Conservation (phyloP, 441 rosid genomes). For the Populus hybrid region DNA sequence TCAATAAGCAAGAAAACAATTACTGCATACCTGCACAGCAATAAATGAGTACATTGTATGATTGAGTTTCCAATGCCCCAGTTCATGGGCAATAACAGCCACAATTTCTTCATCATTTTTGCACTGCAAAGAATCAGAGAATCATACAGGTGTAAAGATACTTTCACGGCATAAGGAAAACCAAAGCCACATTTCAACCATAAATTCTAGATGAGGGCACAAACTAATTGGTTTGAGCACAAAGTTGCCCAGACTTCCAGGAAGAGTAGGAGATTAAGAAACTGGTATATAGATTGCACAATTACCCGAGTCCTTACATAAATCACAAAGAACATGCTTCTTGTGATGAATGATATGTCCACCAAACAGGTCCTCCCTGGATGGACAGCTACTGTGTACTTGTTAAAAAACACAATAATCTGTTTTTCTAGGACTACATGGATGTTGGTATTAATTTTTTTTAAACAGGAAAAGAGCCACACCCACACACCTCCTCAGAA, state of each 20-base stretch:
- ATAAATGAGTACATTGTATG: constrained; percentile 90
- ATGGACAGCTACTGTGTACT: not conserved
- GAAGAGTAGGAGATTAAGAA: not conserved
- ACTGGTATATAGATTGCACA: not conserved
- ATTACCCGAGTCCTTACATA: not conserved
- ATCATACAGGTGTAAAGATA: not conserved
- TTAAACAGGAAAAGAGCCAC: not conserved
- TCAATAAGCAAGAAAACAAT: constrained; percentile 5
- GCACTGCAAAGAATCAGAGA: constrained; percentile 54
- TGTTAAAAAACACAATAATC: not conserved
- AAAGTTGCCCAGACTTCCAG: not conserved
- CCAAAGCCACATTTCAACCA: not conserved
- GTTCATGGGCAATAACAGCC: constrained; percentile 95
- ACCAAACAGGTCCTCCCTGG: not conserved
- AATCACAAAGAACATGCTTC: not conserved
- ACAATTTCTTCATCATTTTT: constrained; percentile 88
- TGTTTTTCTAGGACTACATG: not conserved
- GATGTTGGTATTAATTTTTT: not conserved
- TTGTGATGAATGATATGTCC: not conserved
- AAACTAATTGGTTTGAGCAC: not conserved
- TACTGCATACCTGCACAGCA: constrained; percentile 69
- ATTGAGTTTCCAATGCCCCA: constrained; percentile 98
- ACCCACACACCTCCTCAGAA: too few species aligned
- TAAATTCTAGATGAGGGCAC: not conserved
- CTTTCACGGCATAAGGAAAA: not conserved